Evolutionary conservation across 345 rosid genomes (phyloP).

Genomic region (Citrus reticulata): DNA sequence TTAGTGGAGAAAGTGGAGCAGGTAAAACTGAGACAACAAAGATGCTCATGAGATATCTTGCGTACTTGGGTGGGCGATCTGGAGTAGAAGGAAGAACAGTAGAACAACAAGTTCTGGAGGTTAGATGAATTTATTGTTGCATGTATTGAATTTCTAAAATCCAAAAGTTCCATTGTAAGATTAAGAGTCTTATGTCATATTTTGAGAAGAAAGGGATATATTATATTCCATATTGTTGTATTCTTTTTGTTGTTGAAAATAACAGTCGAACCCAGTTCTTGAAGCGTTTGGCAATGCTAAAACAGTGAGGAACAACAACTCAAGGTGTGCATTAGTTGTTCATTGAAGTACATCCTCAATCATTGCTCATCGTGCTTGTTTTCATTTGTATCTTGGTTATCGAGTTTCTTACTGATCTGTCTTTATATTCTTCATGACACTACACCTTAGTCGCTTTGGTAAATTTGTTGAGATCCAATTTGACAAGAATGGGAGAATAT

Average conservation of each 20-base stretch:
- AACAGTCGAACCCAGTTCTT: conserved; percentile 94
- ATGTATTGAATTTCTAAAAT: neutral
- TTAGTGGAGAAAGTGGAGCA: conserved; percentile 99
- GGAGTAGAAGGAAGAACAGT: conserved; percentile 95
- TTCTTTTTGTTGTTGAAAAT: neutral
- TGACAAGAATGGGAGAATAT: conserved; percentile 85
- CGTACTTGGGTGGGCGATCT: conserved; percentile 82
- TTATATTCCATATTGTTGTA: neutral
- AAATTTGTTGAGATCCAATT: conserved; percentile 95
- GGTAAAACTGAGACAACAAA: conserved; percentile 98
- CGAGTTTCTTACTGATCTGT: conserved; percentile 7
- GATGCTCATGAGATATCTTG: conserved; percentile 97
- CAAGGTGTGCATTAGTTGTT: conserved; percentile 45
- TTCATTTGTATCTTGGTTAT: neutral
- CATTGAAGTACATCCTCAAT: neutral
- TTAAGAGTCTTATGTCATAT: neutral
- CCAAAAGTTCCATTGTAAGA: neutral
- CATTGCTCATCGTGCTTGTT: neutral
- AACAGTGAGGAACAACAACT: conserved; percentile 90
- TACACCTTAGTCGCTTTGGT: conserved; percentile 76
- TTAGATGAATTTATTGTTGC: conserved; percentile 23
- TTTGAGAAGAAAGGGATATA: neutral
- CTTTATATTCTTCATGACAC: conserved; percentile 15
- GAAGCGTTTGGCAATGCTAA: conserved; percentile 99
- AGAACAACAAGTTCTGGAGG: conserved; percentile 96